Evolutionary conservation across 164 flowering plant genomes (phyloP), one percentile per base, ranked within the genome.

Genomic region (Piper betle): DNA sequence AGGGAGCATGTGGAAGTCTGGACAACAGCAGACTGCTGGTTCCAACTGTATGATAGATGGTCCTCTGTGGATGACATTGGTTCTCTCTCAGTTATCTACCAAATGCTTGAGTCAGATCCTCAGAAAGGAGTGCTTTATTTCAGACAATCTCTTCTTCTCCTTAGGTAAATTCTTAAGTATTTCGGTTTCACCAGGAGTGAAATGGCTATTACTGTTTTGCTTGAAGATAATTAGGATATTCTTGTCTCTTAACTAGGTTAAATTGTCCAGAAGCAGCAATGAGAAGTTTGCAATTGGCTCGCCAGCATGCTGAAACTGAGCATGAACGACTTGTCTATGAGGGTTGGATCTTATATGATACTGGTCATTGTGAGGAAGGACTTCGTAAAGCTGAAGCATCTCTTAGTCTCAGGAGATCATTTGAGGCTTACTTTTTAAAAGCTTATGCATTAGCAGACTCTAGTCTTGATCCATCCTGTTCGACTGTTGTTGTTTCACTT

Each of bases 371-470:
- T 72, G 85, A 82, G 66, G 97, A 90, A 80, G 99, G 96, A 71
- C 90, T 90, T 63, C 76, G 54, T 25, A 94, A 90, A 72, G 97
- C 97, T 1, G 97, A 88, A 71, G 95, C 86, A 66, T 90, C 99
- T 61, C 81, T 90, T 56, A 61, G 72, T 41, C 83, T 90, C 33
- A 80, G 81, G 55, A 82, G 95, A 73, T 88, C 99, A 7, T 94
- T 94, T 69, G 97, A 90, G 74, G 99, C 99, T 19, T 94, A 82
- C 72, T 94, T 90, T 75, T 72, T 94, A 64, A 88, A 94, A 76
- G 99, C 99, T 37, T 94, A 90, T 83, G 99, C 97, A 60, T 79
- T 94, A 72, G 99, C 99, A 17, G 99, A 94, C 73, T 94, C 99
- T 62, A 82, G 91, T 61, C 83, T 63, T 60, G 97, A 94, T 72